Conservation (phyloP, 805 yeast species). For the Alloascoidea hylecoeti region DNA sequence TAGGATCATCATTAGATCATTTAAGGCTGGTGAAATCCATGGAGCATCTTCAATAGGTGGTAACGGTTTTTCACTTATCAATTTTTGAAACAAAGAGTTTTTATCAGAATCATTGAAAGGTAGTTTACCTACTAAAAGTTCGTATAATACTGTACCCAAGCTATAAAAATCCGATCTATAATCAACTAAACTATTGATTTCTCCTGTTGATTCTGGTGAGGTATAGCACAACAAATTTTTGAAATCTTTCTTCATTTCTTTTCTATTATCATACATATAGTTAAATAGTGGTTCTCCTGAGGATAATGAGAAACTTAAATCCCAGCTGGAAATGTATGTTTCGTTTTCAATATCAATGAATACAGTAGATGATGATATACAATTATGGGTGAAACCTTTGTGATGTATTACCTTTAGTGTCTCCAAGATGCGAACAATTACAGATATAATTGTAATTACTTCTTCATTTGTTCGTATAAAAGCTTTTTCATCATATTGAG, state of each 20-base stretch:
- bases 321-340: conserved; percentile 31
- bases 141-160: conserved; percentile 34
- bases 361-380: conserved; percentile 25
- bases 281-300: conserved; percentile 27
- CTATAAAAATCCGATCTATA: conserved; percentile 33
- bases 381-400: conserved; percentile 31
- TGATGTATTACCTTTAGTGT: conserved; percentile 20
- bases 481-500: too few relatives aligned
- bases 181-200: conserved; percentile 23
- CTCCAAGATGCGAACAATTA: conserved; percentile 12
- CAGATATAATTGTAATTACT: conserved; percentile 11
- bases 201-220: conserved; percentile 35
- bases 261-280: conserved; percentile 25
- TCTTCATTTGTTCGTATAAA: conserved; percentile 10
- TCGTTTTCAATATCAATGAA: conserved; percentile 21
- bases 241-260: too few relatives aligned
- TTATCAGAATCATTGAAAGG: conserved; percentile 29
- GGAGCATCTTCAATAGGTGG: conserved; percentile 19
- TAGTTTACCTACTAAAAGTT: conserved; percentile 26
- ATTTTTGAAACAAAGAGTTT: conserved; percentile 23
- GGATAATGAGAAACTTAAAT: conserved; percentile 25
- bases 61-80: conserved; percentile 25
- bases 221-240: conserved; percentile 28
- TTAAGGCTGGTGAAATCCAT: conserved; percentile 15
- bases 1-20: conserved; percentile 25